Conservation (phyloP, 2,329 filamentous ascomycete species). For the Colletotrichum sp. region DNA sequence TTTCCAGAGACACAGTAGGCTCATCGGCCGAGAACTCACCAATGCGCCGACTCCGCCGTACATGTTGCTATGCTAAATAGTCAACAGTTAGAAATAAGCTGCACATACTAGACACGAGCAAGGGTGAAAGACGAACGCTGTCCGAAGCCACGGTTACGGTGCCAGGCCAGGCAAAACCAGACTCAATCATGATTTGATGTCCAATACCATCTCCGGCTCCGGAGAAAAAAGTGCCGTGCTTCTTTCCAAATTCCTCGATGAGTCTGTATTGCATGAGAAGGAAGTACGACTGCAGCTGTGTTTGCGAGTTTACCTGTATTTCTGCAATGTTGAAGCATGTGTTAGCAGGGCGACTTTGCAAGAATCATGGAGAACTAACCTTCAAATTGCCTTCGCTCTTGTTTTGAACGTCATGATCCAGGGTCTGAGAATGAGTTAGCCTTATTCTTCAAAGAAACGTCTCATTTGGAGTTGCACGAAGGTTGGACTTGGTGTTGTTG, state of each 20-base stretch:
- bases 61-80: slow-evolving; percentile 67
- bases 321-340: neutral
- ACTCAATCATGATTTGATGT: slow-evolving; percentile 92
- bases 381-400: slow-evolving; percentile 69
- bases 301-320: neutral
- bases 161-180: slow-evolving; percentile 82
- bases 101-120: accelerated
- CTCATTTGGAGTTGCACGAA: accelerated
- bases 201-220: slow-evolving; percentile 76
- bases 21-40: neutral
- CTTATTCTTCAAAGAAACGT: neutral
- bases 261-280: slow-evolving; percentile 76
- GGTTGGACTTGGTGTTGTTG: neutral
- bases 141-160: slow-evolving; percentile 82
- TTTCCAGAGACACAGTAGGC: accelerated
- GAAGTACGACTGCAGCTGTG: accelerated
- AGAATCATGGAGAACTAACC: neutral
- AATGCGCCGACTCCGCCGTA: slow-evolving; percentile 75
- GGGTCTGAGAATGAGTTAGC: slow-evolving; percentile 42
- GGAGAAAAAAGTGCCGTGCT: slow-evolving; percentile 79
- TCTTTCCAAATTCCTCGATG: slow-evolving; percentile 81
- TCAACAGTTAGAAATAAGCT: accelerated
- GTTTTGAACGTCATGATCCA: slow-evolving; percentile 92
- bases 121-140: slow-evolving; percentile 32
- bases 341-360: neutral